A percentile compares a stretch with the other conserved stretches of the same genome.
phyloP scores from a whole-genome alignment of 2,329 filamentous ascomycete species.

The Stagonosporopsis tanaceti region DNA sequence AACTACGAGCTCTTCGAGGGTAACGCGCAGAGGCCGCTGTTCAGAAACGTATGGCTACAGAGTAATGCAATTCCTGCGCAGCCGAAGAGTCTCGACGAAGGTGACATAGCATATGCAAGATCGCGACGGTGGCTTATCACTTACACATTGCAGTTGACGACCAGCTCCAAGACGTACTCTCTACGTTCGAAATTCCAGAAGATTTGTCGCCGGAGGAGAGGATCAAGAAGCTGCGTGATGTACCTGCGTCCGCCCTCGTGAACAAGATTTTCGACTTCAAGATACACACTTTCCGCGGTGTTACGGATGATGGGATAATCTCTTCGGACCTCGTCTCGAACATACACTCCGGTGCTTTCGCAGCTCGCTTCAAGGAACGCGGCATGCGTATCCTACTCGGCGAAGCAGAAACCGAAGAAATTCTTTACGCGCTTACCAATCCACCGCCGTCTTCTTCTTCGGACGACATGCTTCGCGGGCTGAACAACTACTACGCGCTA shows the following conservation, averaged over 20 bases:
- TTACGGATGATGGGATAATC: conserved; percentile 12
- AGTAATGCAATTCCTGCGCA: conserved; percentile 20
- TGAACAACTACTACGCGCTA: conserved; percentile 16
- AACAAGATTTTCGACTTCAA: conserved; percentile 9
- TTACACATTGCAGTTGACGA: conserved; percentile 1
- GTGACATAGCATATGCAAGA: not conserved
- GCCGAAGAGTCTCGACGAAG: conserved; percentile 11
- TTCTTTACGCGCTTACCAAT: conserved; percentile 11
- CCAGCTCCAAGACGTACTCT: conserved; percentile 10
- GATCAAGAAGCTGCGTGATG: conserved; percentile 3
- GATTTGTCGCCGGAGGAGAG: not conserved
- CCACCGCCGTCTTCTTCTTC: conserved; percentile 4
- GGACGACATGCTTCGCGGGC: conserved; percentile 5
- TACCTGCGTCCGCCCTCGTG: conserved; percentile 4
- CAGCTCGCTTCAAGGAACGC: conserved; percentile 14
- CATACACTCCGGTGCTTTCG: conserved; percentile 8
- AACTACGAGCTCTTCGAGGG: conserved; percentile 13
- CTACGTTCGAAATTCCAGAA: not conserved
- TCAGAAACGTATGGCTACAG: conserved; percentile 11
- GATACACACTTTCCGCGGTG: conserved; percentile 14
- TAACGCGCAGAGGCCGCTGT: conserved; percentile 3
- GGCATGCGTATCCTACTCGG: conserved; percentile 11
- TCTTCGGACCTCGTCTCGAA: conserved; percentile 3
- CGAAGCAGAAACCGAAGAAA: conserved; percentile 14
- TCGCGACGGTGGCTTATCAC: not conserved